Base-by-base conservation (phyloP, 345 rosid genomes). In the Gossypium australe region DNA sequence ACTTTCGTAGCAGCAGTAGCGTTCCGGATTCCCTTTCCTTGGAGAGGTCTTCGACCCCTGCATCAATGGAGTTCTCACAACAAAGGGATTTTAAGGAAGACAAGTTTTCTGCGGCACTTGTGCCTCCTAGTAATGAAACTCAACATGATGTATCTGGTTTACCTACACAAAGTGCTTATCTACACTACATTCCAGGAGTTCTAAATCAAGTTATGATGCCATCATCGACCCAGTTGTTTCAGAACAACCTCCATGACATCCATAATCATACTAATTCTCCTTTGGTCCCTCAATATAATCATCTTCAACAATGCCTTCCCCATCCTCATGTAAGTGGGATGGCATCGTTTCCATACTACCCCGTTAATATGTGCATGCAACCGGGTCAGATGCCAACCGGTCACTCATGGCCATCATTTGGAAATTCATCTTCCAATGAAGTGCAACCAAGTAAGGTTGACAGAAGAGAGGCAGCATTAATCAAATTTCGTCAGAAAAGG, bases 401-500 rank as follows among this genome's bases (percentile, higher is more conserved):
- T 72, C 88, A 79, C 70, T 76, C 96, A 11, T 89, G 96, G 99
- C 86, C 87, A 59, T 84, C 88, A 24, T 82, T 69, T 75, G 97
- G 94, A 75, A 82, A 71, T 77, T 68, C 92, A 47, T 73, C 91
- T 38, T 70, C 86, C n/a, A 67, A 80, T 76, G 96, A 89, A 70
- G 85, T 84, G 75, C 86, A 85, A 76, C 62, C 86, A 53, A 87
- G 66, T 62, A 88, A 89, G 78, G 84, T 85, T 57, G 98, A 95
- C 65, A 87, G 94, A 82, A 87, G 99, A 80, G 98, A 93, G 81
- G 96, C 96, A 43, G 99, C 99, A 68, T 70, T 95, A 61, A 84
- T 89, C 34, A 95, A 95, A 83, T 95, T 95, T 76, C 87, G 97
- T 83, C 94, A 91, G 84, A 95, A 93, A 76, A 86, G 97, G 84